A percentile compares a stretch with the other conserved stretches of the same genome.
phyloP scores from a whole-genome alignment of 2,329 filamentous ascomycete species.

The Fusarium dlaminii region DNA sequence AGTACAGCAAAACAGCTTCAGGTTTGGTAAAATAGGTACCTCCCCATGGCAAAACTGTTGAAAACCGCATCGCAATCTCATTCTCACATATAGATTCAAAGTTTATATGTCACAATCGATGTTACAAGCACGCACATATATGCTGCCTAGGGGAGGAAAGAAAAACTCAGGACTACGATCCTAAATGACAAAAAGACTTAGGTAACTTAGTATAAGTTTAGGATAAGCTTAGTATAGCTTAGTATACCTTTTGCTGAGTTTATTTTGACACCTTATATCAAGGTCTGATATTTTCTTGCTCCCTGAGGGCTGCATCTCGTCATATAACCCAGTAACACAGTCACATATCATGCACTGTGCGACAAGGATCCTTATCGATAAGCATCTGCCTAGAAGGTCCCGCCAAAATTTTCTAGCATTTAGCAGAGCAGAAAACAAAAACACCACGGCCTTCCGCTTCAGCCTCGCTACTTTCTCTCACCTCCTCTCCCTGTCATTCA shows the following conservation, averaged over 20 bases:
- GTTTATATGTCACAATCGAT: no score
- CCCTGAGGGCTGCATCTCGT: not conserved
- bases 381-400: constrained; percentile 30
- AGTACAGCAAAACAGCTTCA: not conserved
- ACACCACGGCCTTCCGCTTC: constrained; percentile 27
- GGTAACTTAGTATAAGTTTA: no score
- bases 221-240: no score
- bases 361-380: constrained; percentile 48
- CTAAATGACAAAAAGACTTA: no score
- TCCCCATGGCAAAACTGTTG: not conserved
- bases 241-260: no score
- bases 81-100: not conserved
- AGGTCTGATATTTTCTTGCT: no score
- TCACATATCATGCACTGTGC: constrained; percentile 19
- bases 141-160: no score
- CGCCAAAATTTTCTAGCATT: constrained; percentile 44
- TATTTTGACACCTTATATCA: no score
- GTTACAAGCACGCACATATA: not conserved
- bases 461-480: constrained; percentile 38
- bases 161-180: no score
- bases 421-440: constrained; percentile 27
- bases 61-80: not conserved
- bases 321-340: not conserved
- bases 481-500: not conserved
- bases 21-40: not conserved